Evolutionary conservation across 257 asterid species (phyloP), one percentile per base, ranked within the genome.

Genomic region (Thymus quinquecostatus): DNA sequence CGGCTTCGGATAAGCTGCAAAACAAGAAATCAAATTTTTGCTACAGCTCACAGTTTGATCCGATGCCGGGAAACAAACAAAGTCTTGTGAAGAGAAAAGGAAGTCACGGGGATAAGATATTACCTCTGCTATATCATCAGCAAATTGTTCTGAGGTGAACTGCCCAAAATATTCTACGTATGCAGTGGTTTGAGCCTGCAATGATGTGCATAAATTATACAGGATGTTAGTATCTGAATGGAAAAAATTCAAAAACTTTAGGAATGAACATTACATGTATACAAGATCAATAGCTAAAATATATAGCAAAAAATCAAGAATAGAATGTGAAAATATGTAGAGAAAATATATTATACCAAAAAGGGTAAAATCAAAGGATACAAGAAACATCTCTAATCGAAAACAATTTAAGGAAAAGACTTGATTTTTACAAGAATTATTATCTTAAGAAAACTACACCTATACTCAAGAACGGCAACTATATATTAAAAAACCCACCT

Each of bases 81-180:
- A 71, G 58, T 67, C 14, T 49, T 13, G 45, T 3, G 61, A 11
- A 60, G 40, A 21, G 2, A 38, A 41, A 34, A 38, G 14, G 68
- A 51, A 54, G 57, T 66, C 48, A 68, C 60, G 34, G 59, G 65
- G 62, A 36, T 48, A 74, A 73, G 62, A 67, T 71, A 72, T 61
- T 88, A 92, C 99, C 98, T 95, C 97, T 8, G 96, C 94, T 77
- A 95, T 84, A 61, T 95, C 98, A 78, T 95, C 99, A 56, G 99
- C 88, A 88, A 95, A 95, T 49, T 87, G 96, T 82, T 91, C 98
- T 48, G 98, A 91, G 69, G 98, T 91, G 86, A 91, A 94, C 44
- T 94, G 98, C 74, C 95, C 98, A 78, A 94, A 94, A 80, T 85
- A 94, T 80, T 94, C 96, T 56, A 91, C 99, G 62, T 88, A 94